phyloP scores from a whole-genome alignment of 148 eudicot genomes.

The Heliosperma pusillum region DNA sequence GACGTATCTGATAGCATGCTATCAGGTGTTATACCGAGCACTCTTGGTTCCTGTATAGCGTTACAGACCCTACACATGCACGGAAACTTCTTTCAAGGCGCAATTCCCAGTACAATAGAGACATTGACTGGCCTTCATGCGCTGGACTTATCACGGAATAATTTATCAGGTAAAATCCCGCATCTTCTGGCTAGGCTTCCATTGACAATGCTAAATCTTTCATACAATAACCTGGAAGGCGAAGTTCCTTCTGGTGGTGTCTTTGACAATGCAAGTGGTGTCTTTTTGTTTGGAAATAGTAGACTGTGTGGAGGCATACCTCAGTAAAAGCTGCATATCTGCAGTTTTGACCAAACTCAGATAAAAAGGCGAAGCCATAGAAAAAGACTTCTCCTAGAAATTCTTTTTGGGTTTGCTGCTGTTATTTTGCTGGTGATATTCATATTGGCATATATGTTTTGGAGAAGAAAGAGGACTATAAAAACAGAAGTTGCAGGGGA shows the following conservation, averaged over 20 bases:
- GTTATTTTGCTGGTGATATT: not conserved
- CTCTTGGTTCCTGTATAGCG: constrained; percentile 24
- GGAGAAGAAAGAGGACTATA: not conserved
- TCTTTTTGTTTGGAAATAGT: constrained; percentile 27
- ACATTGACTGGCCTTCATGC: constrained; percentile 14
- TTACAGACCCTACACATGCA: constrained; percentile 17
- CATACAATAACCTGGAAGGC: constrained; percentile 34
- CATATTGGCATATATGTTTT: not conserved
- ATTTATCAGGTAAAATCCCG: constrained; percentile 38
- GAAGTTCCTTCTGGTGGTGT: constrained; percentile 30
- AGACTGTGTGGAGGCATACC: constrained; percentile 38
- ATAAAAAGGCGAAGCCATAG: too few species aligned
- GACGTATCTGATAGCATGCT: constrained; percentile 25
- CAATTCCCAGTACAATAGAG: constrained; percentile 22
- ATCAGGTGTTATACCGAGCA: constrained; percentile 31
- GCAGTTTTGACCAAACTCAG: not conserved
- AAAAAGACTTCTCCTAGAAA: not conserved
- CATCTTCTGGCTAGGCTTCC: constrained; percentile 5
- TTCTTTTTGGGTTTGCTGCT: not conserved
- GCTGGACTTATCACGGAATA: constrained; percentile 34
- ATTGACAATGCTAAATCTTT: constrained; percentile 18
- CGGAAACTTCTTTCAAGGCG: constrained; percentile 30
- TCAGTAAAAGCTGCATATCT: constrained; percentile 26
- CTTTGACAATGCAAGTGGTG: constrained; percentile 28
- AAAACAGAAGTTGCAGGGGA: not conserved